A percentile compares a stretch with the other conserved stretches of the same genome.
Conservation (phyloP, 148 eudicot species). For the Rhododendron mucronatum region DNA sequence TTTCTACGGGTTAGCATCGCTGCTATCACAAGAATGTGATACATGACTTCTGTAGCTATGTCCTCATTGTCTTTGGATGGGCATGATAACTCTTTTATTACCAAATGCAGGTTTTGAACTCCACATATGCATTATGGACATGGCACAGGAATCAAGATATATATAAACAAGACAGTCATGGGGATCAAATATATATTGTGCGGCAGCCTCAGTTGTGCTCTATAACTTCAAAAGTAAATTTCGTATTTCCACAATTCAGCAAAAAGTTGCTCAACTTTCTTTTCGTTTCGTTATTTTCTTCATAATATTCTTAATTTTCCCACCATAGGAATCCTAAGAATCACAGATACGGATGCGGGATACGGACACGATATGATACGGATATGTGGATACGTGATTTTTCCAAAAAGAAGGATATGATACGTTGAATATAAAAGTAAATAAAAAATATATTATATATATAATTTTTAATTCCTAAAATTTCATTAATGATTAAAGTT, state of each 20-base stretch:
- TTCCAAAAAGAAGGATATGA: too few relatives aligned
- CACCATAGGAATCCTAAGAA: not conserved
- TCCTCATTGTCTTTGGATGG: not conserved
- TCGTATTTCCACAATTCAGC: not conserved
- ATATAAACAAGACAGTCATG: conserved; percentile 48
- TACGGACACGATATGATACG: too few relatives aligned
- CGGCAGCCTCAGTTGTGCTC: conserved; percentile 70
- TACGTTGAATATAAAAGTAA: too few relatives aligned
- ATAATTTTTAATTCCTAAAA: too few relatives aligned
- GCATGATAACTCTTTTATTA: not conserved
- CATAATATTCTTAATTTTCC: not conserved
- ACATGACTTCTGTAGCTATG: not conserved
- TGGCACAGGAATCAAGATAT: conserved; percentile 92
- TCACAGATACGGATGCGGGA: too few relatives aligned
- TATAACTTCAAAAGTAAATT: conserved; percentile 28
- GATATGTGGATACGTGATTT: too few relatives aligned
- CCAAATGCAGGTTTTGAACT: conserved; percentile 56
- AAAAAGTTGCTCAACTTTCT: conserved; percentile 6
- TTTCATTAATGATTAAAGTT: too few relatives aligned
- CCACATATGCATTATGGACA: conserved; percentile 91
- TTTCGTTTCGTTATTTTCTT: not conserved
- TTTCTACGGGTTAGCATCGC: not conserved
- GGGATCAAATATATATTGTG: conserved; percentile 82
- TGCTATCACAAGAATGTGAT: not conserved
- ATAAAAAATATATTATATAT: too few relatives aligned